Evolutionary conservation across 495 filamentous ascomycete species (phyloP).

Genomic region (Bombardia bombarda): DNA sequence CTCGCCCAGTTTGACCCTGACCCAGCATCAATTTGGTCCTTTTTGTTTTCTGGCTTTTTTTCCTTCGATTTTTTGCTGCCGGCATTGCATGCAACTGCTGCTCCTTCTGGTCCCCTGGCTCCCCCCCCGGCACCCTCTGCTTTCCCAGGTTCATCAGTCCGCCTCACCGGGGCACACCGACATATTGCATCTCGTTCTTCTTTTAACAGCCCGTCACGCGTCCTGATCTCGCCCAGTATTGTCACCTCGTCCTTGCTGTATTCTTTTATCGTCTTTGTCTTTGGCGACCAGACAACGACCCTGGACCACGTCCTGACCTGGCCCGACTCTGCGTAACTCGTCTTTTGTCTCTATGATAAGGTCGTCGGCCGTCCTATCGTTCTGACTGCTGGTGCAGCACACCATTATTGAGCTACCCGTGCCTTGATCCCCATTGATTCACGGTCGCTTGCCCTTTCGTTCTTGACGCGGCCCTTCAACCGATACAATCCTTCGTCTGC

Average conservation of each 20-base stretch:
- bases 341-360: background rate
- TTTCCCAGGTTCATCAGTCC: slow-evolving; percentile 1
- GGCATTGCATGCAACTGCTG: no score
- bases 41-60: no score
- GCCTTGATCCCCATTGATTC: background rate
- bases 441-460: background rate
- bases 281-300: background rate
- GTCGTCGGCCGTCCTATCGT: no score
- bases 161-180: slow-evolving; percentile 2
- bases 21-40: background rate
- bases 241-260: slow-evolving; percentile 4
- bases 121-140: background rate
- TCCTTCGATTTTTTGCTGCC: no score
- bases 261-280: slow-evolving; percentile 1
- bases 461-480: background rate
- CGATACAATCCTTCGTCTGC: background rate
- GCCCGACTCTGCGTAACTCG: background rate
- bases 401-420: background rate
- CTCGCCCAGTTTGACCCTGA: slow-evolving; percentile 5
- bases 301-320: background rate
- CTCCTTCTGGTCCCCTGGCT: background rate
- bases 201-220: slow-evolving; percentile 9
- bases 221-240: slow-evolving; percentile 1
- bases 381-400: no score
- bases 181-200: background rate